Base-by-base conservation (phyloP, 2,329 filamentous ascomycete species). In the Achaetomium macrosporum region DNA sequence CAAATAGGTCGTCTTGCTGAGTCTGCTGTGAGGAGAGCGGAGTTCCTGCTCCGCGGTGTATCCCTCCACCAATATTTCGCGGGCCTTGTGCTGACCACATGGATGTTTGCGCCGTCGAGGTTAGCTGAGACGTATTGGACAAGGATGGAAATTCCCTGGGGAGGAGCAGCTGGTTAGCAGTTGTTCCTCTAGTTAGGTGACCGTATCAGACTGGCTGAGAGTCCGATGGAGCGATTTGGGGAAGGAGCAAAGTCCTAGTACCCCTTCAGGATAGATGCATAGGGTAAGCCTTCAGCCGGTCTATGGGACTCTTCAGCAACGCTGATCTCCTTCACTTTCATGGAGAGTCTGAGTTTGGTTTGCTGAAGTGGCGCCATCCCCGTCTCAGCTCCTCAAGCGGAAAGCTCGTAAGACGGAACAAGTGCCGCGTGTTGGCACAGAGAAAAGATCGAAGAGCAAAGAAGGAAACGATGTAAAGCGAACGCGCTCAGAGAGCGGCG, bases 141-240 rank as follows among this genome's bases (percentile, higher is more conserved):
- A 86, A 68, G 19, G 82, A 83, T 9, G 83, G 83, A 50, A 86
- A 86, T 64, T 86, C 82, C 56, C 82, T 86, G 45, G 48, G 55
- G 29, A 56, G 35, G 51, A n/a, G 51, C 50, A 12, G 16, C 16
- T 10, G 37, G 54, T 70, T 47, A 69, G 68, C 43, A 49, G 47
- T 42, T 55, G n/a, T 19, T 19, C 20, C 13, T 16, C 5, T 5
- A 40, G 33, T 42, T 6, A 25, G 13, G 7, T 35, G 30, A 37
- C 15, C 29, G n/a, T 2, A 35, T 29, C 29, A 30, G 15, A 33
- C 16, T 31, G 19, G 30, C 12, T 29, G 5, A 41, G 16, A n/a
- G n/a, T n/a, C 13, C 7, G 17, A 33, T 15, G 29, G 15, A 19
- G n/a, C 42, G 31, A 45, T 29, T 29, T 19, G 56, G 30, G 42